Conservation (phyloP, 805 yeast genomes). For the Nakazawaea laoshanensis region DNA sequence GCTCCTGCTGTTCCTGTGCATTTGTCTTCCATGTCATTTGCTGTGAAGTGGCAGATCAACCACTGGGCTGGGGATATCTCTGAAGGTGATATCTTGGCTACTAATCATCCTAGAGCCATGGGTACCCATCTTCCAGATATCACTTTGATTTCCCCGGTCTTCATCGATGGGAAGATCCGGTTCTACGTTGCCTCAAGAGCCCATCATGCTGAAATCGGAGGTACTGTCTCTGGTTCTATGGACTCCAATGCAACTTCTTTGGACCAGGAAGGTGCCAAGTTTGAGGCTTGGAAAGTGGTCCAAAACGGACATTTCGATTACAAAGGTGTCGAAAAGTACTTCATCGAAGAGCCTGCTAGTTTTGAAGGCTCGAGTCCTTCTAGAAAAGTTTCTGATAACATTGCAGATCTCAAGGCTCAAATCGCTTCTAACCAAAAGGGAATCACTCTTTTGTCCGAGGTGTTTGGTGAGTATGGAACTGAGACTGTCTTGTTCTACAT, state of each 20-base stretch:
- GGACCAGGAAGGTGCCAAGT: constrained; percentile 49
- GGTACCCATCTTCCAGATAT: constrained; percentile 44
- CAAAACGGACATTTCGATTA: constrained; percentile 43
- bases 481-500: constrained; percentile 30
- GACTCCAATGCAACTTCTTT: constrained; percentile 46
- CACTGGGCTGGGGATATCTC: constrained; percentile 28
- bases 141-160: constrained; percentile 51
- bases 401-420: constrained; percentile 33
- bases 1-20: constrained; percentile 43
- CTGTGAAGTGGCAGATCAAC: constrained; percentile 27
- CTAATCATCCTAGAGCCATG: constrained; percentile 35
- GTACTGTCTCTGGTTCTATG: constrained; percentile 51
- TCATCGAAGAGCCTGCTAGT: constrained; percentile 40
- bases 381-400: constrained; percentile 43
- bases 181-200: constrained; percentile 53
- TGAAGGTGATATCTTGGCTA: constrained; percentile 34
- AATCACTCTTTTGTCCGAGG: constrained; percentile 26
- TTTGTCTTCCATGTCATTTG: constrained; percentile 36
- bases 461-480: constrained; percentile 29
- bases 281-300: constrained; percentile 43
- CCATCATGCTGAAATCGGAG: constrained; percentile 58
- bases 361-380: constrained; percentile 44
- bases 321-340: constrained; percentile 34
- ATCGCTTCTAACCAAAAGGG: constrained; percentile 40
- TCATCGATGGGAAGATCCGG: constrained; percentile 32